Percentiles rank a stretch among this genome's conserved stretches.
Conservation (phyloP, 2,329 filamentous ascomycete genomes). For the Shiraia bambusicola region DNA sequence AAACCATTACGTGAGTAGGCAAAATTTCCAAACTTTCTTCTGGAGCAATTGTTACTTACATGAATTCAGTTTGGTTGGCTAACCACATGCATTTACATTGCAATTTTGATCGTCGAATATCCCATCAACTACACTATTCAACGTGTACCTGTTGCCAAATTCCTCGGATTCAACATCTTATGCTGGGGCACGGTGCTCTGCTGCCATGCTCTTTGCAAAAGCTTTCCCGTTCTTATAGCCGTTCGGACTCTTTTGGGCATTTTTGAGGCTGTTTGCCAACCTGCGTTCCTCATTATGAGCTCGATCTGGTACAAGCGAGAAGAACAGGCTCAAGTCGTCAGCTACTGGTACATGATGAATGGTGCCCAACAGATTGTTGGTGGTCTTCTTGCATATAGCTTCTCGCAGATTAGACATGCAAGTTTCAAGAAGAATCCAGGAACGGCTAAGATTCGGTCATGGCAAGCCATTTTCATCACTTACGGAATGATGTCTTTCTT, state of each 20-base stretch:
- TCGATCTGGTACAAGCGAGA: conserved; percentile 71
- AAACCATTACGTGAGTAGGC: conserved; percentile 27
- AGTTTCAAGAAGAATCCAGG: conserved; percentile 15
- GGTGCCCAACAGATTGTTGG: conserved; percentile 72
- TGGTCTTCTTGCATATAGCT: conserved; percentile 62
- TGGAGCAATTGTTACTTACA: conserved; percentile 13
- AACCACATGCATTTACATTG: conserved; percentile 73
- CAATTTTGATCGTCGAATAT: conserved; percentile 70
- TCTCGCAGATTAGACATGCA: conserved; percentile 31
- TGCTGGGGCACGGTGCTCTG: conserved; percentile 64
- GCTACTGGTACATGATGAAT: conserved; percentile 77
- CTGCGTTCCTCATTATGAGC: conserved; percentile 66
- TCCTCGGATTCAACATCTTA: conserved; percentile 63
- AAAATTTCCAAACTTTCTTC: too few species aligned
- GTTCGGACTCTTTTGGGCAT: conserved; percentile 68
- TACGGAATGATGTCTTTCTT: conserved; percentile 65
- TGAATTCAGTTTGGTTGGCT: conserved; percentile 66
- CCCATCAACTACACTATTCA: conserved; percentile 68
- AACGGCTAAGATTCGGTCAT: conserved; percentile 58
- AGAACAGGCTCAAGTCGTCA: conserved; percentile 67
- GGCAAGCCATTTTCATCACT: conserved; percentile 68
- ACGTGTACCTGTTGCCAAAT: conserved; percentile 67
- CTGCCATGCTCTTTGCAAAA: conserved; percentile 61
- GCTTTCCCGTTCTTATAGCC: conserved; percentile 60
- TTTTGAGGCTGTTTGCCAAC: conserved; percentile 71